A percentile compares a stretch with the other conserved stretches of the same genome.
Conservation (phyloP, 2,329 filamentous ascomycete genomes). For the Emydomyces testavorans region DNA sequence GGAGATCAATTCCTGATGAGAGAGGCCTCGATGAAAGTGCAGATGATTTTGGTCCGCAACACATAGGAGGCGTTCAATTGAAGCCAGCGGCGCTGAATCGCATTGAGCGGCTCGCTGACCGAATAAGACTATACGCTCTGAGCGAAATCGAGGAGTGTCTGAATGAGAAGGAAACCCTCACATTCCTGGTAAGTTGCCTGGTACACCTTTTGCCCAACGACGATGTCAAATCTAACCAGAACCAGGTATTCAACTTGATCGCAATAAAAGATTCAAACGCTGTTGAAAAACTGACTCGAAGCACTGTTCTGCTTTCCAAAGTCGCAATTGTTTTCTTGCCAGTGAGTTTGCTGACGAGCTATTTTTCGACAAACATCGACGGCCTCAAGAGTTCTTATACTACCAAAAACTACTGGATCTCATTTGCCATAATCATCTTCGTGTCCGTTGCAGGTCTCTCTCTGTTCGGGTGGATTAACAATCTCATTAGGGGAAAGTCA, state of each 20-base stretch:
- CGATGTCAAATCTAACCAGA: neutral
- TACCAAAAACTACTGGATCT: constrained; percentile 53
- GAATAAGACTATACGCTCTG: constrained; percentile 51
- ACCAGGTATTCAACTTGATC: constrained; percentile 64
- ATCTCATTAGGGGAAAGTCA: constrained; percentile 46
- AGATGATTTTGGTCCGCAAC: neutral
- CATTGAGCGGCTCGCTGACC: constrained; percentile 49
- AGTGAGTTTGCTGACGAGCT: constrained; percentile 61
- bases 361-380: constrained; percentile 57
- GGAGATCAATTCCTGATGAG: neutral
- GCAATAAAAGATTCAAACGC: constrained; percentile 62
- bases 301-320: constrained; percentile 62
- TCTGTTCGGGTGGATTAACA: constrained; percentile 46
- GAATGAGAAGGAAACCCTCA: constrained; percentile 58
- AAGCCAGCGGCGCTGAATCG: constrained; percentile 43
- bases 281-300: constrained; percentile 59
- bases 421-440: constrained; percentile 53
- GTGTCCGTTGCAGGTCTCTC: constrained; percentile 49
- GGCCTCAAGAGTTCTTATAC: constrained; percentile 49
- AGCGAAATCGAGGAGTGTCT: constrained; percentile 54
- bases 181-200: constrained; percentile 45
- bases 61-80: constrained; percentile 32
- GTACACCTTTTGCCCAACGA: constrained; percentile 4
- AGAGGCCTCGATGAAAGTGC: constrained; percentile 8
- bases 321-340: constrained; percentile 65